Percentiles rank a stretch among this genome's conserved stretches.
These are phyloP conservation scores for Macrotyloma uniflorum DNA, from an alignment of 306 rosid species.

Conservation along the genomic window DNA sequence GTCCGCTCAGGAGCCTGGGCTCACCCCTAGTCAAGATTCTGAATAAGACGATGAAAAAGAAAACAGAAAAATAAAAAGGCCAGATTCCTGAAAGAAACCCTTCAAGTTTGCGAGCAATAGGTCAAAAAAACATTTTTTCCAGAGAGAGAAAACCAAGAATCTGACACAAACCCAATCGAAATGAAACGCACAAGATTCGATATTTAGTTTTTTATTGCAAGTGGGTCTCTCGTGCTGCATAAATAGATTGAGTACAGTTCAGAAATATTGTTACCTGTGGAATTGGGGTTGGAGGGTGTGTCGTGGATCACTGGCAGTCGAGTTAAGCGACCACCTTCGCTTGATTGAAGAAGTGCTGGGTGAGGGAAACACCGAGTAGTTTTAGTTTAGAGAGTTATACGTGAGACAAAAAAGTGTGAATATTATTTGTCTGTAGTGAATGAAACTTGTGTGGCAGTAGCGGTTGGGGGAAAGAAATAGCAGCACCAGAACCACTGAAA, in stretches of 20 bases:
- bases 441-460: constrained; percentile 53
- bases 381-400: constrained; percentile 29
- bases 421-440: constrained; percentile 31
- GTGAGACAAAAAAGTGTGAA: constrained; percentile 39
- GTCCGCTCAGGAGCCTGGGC: constrained; percentile 3
- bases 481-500: constrained; percentile 85
- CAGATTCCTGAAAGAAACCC: not conserved
- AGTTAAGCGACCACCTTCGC: constrained; percentile 8
- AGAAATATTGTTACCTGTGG: constrained; percentile 42
- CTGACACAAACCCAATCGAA: constrained; percentile 35
- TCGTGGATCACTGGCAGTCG: constrained; percentile 15
- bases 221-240: constrained; percentile 2
- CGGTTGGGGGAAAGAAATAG: constrained; percentile 46
- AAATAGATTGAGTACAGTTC: not conserved
- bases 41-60: constrained; percentile 10
- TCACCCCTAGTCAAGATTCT: not conserved
- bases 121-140: not conserved
- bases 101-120: not conserved
- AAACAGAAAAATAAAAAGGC: constrained; percentile 18
- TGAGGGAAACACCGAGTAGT: constrained; percentile 10
- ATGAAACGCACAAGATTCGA: constrained; percentile 21
- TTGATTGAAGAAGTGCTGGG: constrained; percentile 22
- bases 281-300: constrained; percentile 31
- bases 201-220: not conserved
- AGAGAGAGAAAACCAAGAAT: not conserved